phyloP scores from a whole-genome alignment of 495 filamentous ascomycete species.

The Talaromyces nanjingensis region DNA sequence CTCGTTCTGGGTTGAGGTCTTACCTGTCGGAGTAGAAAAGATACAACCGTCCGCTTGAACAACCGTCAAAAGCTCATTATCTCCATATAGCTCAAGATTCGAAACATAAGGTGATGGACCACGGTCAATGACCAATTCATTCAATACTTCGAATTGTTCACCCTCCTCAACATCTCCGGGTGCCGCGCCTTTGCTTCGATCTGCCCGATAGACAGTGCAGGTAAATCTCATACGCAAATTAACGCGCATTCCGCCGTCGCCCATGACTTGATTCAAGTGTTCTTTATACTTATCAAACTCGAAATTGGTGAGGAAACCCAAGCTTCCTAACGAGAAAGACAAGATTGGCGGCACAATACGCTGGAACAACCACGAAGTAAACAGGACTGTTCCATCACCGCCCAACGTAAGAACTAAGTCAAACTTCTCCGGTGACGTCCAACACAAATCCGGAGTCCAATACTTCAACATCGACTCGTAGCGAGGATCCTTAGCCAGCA shows the following conservation, averaged over 20 bases:
- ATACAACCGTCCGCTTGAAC: slow-evolving; percentile 96
- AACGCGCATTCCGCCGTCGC: slow-evolving; percentile 86
- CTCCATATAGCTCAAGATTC: slow-evolving; percentile 90
- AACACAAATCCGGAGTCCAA: slow-evolving; percentile 94
- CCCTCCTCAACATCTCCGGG: slow-evolving; percentile 55
- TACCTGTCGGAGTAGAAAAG: slow-evolving; percentile 89
- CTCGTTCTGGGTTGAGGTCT: slow-evolving; percentile 11
- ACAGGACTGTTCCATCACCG: slow-evolving; percentile 87
- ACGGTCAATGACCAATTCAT: slow-evolving; percentile 95
- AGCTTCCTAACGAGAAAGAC: slow-evolving; percentile 79
- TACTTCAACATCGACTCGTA: slow-evolving; percentile 77
- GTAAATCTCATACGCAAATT: slow-evolving; percentile 97
- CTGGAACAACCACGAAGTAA: slow-evolving; percentile 91
- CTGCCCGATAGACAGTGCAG: slow-evolving; percentile 76
- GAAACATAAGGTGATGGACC: slow-evolving; percentile 95
- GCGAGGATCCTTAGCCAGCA: slow-evolving; percentile 62
- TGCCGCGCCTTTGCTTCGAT: slow-evolving; percentile 37
- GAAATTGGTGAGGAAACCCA: slow-evolving; percentile 91
- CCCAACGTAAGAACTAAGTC: slow-evolving; percentile 89
- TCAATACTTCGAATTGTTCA: slow-evolving; percentile 91
- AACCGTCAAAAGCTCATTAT: slow-evolving; percentile 86
- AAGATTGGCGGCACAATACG: slow-evolving; percentile 84
- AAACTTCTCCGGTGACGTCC: slow-evolving; percentile 80
- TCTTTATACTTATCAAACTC: slow-evolving; percentile 77
- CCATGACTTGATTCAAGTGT: slow-evolving; percentile 79